Base-by-base conservation (phyloP, 805 yeast species). In the Starmerella bombi region DNA sequence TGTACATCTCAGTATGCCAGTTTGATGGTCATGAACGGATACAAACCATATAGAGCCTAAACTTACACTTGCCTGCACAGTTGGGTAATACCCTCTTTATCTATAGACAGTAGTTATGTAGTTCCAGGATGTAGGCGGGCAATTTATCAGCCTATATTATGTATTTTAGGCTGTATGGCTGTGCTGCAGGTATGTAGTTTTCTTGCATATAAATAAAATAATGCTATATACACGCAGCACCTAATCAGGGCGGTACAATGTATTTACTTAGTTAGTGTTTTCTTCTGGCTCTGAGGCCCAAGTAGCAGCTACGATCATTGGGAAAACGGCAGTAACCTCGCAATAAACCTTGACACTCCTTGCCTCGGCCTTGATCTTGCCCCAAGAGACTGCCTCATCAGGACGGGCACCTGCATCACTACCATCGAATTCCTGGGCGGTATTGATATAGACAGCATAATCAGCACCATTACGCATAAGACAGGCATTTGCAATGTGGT, bases 401-500 rank as follows among this genome's bases (percentile, higher is more conserved):
- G 97, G 97, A 59, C 98, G 75, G 5, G 98, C 98, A 50, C 98
- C 98, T 9, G 98, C 97, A 61, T 91, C 98, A 19, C 95, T 83
- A 35, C 98, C 98, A 58, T 91, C 99, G 54, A 85, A 91, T 60
- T 91, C 99, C 64, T 91, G 97, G 35, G 95, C 98, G 14, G 99
- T 91, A 63, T 91, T 91, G 59, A 91, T 88, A 63, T 74, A 91
- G 16, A 91, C 95, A 5, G 98, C 97, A 58, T 78, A 84, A 60
- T 91, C 99, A 18, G 99, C 98, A 55, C 99, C 99, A 55, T 91
- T 93, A 69, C 99, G 80, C 99, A 91, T 91, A 53, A 91, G 68
- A 59, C 97, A 88, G 12, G 99, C 98, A 57, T 91, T 91, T 55
- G 94, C 86, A 53, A 91, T 91, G 59, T 91, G 99, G 60, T 91